Evolutionary conservation across 2,329 filamentous ascomycete species (phyloP), one percentile per base, ranked within the genome.

Genomic region (Talaromyces albobiverticillius): DNA sequence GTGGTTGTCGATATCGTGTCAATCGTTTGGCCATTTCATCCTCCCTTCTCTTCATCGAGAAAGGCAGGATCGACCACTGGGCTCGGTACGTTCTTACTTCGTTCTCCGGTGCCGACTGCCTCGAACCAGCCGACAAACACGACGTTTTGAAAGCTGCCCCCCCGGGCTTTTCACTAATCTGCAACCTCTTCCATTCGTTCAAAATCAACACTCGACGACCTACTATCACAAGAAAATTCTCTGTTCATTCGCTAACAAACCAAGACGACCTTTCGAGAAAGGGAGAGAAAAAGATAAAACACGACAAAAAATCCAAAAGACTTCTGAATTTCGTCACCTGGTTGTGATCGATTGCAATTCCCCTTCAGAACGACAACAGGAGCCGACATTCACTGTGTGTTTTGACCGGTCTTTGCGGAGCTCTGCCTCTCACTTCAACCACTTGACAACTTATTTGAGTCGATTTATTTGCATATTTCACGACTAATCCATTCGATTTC

Each of bases 31-130:
- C n/a, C n/a, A n/a, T n/a, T n/a, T n/a, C 46, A 36, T 47, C 64
- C 60, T 60, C 64, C 58, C 57, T 61, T 66, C 59, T 64, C 60
- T 59, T 57, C 57, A 53, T 50, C 62, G 60, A 62, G 62, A 65
- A 62, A 64, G 61, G 62, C 61, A 61, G 45, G 25, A 25, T 26
- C 25, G 34, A 43, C 29, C 41, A 29, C n/a, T 41, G 51, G n/a
- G 31, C 34, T 29, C 41, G 13, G 49, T 38, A 38, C 25, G 42
- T 53, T 46, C 43, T 23, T 53, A 25, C 50, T 26, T 53, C 31
- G 51, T 46, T 41, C 20, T 13, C 51, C 23, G 42, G 26, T 26
- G 13, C 52, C 46, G 29, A 36, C 31, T 34, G 14, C 23, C 47
- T 46, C 14, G 22, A 18, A 43, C 22, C 31, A 41, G 29, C 9